These are phyloP conservation scores for Lumnitzera littorea DNA, from an alignment of 345 rosid genomes.

Conservation along the genomic window DNA sequence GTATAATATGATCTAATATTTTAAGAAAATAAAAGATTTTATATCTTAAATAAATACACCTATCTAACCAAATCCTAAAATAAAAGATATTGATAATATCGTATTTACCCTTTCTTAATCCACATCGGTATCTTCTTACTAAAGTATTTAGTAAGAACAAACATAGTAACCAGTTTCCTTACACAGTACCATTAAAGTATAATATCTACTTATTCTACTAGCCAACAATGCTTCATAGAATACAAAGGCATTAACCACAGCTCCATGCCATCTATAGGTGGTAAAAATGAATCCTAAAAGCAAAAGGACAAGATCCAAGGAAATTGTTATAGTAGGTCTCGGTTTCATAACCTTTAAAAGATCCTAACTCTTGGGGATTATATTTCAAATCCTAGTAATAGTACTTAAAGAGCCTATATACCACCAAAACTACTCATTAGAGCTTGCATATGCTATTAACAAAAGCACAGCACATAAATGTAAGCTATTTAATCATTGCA, in stretches of 20 bases:
- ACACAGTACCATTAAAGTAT: no score
- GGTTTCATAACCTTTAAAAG: conserved; percentile 84
- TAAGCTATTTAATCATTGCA: no score
- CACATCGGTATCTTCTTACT: no score
- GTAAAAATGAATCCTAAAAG: conserved; percentile 75
- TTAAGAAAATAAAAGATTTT: no score
- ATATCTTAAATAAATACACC: no score
- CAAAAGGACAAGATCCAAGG: conserved; percentile 64
- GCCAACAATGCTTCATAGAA: conserved; percentile 86
- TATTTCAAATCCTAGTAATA: conserved; percentile 75
- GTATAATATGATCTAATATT: no score
- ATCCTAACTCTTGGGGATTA: conserved; percentile 80
- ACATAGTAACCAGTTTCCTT: no score
- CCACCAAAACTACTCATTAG: conserved; percentile 47
- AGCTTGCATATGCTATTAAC: background rate
- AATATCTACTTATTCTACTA: conserved; percentile 74
- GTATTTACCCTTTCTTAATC: no score
- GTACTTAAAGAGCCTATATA: conserved; percentile 99
- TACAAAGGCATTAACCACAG: conserved; percentile 77
- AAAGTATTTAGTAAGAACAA: no score
- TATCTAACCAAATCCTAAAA: no score
- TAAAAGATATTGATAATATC: no score
- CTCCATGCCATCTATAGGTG: conserved; percentile 86
- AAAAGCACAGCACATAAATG: no score
- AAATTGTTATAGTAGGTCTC: conserved; percentile 88